Percentiles rank a stretch among this genome's conserved stretches.
These are phyloP conservation scores for Heliamphora exappendiculata DNA, from an alignment of 148 eudicot species.

Conservation along the genomic window DNA sequence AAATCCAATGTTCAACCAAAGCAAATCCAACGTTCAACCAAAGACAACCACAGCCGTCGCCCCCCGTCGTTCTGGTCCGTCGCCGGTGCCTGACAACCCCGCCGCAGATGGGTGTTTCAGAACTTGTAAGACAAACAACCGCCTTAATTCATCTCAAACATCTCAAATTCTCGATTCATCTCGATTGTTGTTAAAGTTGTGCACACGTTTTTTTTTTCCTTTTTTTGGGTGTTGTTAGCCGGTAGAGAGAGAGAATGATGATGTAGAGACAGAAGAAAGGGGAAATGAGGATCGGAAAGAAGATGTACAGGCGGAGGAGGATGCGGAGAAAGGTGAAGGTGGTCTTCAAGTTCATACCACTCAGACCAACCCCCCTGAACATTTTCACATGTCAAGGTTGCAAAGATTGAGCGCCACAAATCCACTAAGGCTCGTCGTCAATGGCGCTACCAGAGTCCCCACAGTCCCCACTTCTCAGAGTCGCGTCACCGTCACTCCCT, in stretches of 20 bases:
- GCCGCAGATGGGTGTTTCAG: slow-evolving; percentile 30
- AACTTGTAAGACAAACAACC: slow-evolving; percentile 15
- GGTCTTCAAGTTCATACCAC: slow-evolving; percentile 12
- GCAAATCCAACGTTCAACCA: slow-evolving; percentile 20
- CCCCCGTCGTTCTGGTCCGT: slow-evolving; percentile 13
- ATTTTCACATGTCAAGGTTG: slow-evolving; percentile 53
- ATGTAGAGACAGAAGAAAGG: slow-evolving; percentile 17
- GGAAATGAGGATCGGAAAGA: neutral
- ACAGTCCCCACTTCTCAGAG: slow-evolving; percentile 21
- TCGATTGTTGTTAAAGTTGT: neutral
- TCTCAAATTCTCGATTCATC: neutral
- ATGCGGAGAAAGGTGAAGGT: slow-evolving; percentile 35
- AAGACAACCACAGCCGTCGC: neutral
- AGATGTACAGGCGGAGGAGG: slow-evolving; percentile 3
- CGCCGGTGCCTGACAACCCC: slow-evolving; percentile 5
- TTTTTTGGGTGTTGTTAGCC: slow-evolving; percentile 6
- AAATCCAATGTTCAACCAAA: neutral
- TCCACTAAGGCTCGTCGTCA: slow-evolving; percentile 66
- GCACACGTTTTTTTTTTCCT: neutral
- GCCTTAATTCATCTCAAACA: neutral
- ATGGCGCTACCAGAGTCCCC: slow-evolving; percentile 34
- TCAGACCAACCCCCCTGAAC: slow-evolving; percentile 16
- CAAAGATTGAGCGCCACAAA: slow-evolving; percentile 68
- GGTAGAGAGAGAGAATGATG: slow-evolving; percentile 21
- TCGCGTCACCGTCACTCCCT: slow-evolving; percentile 13